A percentile compares a stretch with the other conserved stretches of the same genome.
Evolutionary conservation across 2,329 filamentous ascomycete genomes (phyloP).

Genomic region (Trichoderma oligosporum): DNA sequence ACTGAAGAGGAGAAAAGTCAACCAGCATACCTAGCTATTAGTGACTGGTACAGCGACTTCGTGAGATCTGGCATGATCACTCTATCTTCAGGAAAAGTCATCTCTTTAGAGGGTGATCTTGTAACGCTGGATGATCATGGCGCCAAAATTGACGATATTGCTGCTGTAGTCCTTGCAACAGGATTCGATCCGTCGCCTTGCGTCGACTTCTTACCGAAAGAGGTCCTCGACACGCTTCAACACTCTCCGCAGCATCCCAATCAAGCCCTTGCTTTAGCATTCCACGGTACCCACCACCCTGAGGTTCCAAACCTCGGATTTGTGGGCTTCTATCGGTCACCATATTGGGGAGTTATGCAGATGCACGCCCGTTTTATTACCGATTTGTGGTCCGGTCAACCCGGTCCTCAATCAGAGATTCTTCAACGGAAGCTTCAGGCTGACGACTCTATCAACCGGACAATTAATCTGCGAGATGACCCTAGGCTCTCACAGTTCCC

Average conservation of each 20-base stretch:
- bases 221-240: slow-evolving; percentile 54
- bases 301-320: slow-evolving; percentile 65
- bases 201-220: slow-evolving; percentile 59
- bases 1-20: slow-evolving; percentile 39
- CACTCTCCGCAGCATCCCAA: slow-evolving; percentile 52
- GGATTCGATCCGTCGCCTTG: slow-evolving; percentile 66
- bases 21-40: slow-evolving; percentile 66
- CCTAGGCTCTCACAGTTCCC: slow-evolving; percentile 65
- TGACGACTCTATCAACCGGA: slow-evolving; percentile 45
- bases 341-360: slow-evolving; percentile 84
- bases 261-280: slow-evolving; percentile 63
- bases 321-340: slow-evolving; percentile 78
- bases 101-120: slow-evolving; percentile 34
- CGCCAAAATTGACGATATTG: slow-evolving; percentile 50
- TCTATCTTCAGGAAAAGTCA: slow-evolving; percentile 46
- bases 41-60: slow-evolving; percentile 69
- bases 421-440: slow-evolving; percentile 41
- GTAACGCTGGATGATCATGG: slow-evolving; percentile 32
- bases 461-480: slow-evolving; percentile 49
- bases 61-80: slow-evolving; percentile 62
- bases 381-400: slow-evolving; percentile 49
- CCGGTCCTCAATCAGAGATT: slow-evolving; percentile 24
- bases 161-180: slow-evolving; percentile 68
- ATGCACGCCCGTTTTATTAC: slow-evolving; percentile 74
- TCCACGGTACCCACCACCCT: slow-evolving; percentile 61